Base-by-base conservation (phyloP, 805 yeast species). In the Nakazawaea laoshanensis region DNA sequence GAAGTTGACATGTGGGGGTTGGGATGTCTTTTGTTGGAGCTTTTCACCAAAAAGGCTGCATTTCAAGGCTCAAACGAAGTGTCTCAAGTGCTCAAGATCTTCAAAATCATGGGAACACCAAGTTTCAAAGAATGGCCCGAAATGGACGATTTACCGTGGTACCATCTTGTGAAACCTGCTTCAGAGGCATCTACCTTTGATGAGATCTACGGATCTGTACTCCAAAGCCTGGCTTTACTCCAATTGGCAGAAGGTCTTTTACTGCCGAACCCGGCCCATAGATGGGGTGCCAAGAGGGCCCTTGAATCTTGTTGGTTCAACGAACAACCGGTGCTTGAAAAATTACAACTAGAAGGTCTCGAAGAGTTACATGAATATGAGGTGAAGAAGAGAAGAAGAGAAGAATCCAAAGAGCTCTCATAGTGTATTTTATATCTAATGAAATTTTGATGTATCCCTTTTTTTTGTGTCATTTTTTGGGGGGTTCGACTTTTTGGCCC, bases 1-100 rank as follows among this genome's bases (percentile, higher is more conserved):
- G 95, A 84, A 46, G 92, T 92, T 7, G 98, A 92, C 50, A 77
- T 86, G 44, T 92, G 98, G 98, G 96, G 97, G 0, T 77, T 86
- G 40, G 98, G 98, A 3, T 92, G 97, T 59, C 62, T 92, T 17
- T 60, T 92, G 39, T 69, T 86, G 18, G 97, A 92, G 52, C 54
- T 92, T 24, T 86, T 84, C 48, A 70, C 78, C 2, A 71, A 77
- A 42, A 58, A 59, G 20, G 94, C 97, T 0, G 61, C 80, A 1
- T 92, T 92, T 52, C 94, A 80, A 53, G 97, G 96, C 1, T 65
- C 68, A 15, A 94, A 92, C 53, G 98, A 92, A 49, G 67, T 92
- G 24, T 78, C 83, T 32, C 96, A 89, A 52, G 53, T 92, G 19
- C 66, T 71, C 43, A 73, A 78, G 20, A 85, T 92, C 5, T 86